A percentile compares a stretch with the other conserved stretches of the same genome.
These are phyloP conservation scores for Pezicula neosporulosa DNA, from an alignment of 2,329 filamentous ascomycete genomes.

Conservation along the genomic window DNA sequence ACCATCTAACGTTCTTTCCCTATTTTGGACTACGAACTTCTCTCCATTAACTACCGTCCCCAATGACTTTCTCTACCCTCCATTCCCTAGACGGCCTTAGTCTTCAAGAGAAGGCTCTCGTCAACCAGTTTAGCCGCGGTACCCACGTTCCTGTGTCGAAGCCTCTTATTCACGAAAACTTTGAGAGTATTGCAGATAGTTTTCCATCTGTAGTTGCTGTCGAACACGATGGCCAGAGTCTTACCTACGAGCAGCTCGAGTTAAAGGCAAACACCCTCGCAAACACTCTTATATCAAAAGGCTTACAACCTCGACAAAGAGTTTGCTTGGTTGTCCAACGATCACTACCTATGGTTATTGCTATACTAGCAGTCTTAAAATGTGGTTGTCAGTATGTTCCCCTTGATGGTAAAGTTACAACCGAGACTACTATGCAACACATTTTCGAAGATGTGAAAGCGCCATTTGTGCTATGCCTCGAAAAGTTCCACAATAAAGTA, in stretches of 20 bases:
- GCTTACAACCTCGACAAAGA: conserved; percentile 41
- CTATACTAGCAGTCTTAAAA: conserved; percentile 52
- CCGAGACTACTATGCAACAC: conserved; percentile 43
- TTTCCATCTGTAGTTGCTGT: conserved; percentile 37
- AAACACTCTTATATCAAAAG: conserved; percentile 33
- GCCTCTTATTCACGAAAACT: conserved; percentile 26
- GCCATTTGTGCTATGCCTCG: conserved; percentile 43
- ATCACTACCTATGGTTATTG: conserved; percentile 53
- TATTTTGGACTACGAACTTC: neutral
- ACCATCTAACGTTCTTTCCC: neutral
- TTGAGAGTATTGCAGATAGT: conserved; percentile 28
- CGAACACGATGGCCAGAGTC: conserved; percentile 30
- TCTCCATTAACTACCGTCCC: neutral
- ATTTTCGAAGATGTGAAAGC: conserved; percentile 45
- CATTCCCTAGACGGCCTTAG: conserved; percentile 21
- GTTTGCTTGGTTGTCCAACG: conserved; percentile 53
- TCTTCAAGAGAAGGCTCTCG: conserved; percentile 19
- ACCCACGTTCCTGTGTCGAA: conserved; percentile 29
- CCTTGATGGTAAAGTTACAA: conserved; percentile 51
- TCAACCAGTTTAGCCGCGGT: conserved; percentile 26
- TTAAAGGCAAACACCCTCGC: conserved; percentile 38
- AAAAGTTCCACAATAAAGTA: conserved; percentile 27
- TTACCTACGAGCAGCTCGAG: conserved; percentile 45
- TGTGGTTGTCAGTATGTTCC: conserved; percentile 58
- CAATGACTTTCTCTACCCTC: conserved; percentile 6